Base-by-base conservation (phyloP, 257 asterid species). In the Petrea volubilis region DNA sequence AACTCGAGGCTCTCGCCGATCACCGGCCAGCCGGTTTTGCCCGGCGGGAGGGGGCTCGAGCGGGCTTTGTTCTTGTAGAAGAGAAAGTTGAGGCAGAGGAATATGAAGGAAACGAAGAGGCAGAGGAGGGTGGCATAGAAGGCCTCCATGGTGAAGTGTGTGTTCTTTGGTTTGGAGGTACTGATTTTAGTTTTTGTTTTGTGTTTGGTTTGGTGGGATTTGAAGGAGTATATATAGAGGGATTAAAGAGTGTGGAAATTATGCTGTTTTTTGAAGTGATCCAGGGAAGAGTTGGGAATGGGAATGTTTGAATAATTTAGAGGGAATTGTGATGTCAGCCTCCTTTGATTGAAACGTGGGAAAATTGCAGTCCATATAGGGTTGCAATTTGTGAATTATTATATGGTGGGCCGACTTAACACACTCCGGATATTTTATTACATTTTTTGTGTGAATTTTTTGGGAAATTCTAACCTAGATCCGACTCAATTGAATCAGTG, bases 1-100 rank as follows among this genome's bases (percentile, higher is more conserved):
- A 75, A 75, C 71, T 75, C 80, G 47, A 69, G 70, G 80, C 76
- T 69, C 55, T 76, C 80, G 0, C 83, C 83, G 38, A 79, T 15
- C 7, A 79, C 65, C 0, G 83, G 83, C 80, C 72, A 79, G 4
- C 83, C 80, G 7, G 75, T 74, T 31, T 55, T 65, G 13, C 83
- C 83, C 20, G 83, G 80, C 0, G 83, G 83, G 1, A 74, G 58
- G 2, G 6, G 27, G 21, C 33, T 2, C 1, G 49, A 5, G 6
- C 31, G 17, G 2, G 68, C 1, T 14, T 64, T 74, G 57, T 14
- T 57, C 71, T 66, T 70, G 75, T 12, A 23, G 57, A 70, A 59
- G 44, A 76, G 68, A 1, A 57, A 70, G 55, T 70, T 50, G 38
- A 79, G 63, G 15, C 72, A 60, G 11, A 75, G 15, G 62, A 56